Conservation (phyloP, 2,329 filamentous ascomycete genomes). For the Juglanconis juglandina region DNA sequence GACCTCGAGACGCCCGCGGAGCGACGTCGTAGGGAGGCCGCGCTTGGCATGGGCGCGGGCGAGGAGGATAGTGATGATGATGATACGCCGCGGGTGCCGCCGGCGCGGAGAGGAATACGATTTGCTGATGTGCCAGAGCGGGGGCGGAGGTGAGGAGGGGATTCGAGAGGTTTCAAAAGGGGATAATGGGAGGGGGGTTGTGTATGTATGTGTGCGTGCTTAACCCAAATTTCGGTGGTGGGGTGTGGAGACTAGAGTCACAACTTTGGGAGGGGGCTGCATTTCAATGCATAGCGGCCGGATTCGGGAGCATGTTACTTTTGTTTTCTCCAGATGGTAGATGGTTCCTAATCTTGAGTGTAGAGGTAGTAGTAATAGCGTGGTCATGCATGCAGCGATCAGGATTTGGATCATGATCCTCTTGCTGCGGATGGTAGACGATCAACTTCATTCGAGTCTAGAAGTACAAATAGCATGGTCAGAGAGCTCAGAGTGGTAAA, state of each 20-base stretch:
- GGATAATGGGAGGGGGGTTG: too few species aligned
- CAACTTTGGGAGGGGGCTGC: background rate
- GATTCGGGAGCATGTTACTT: background rate
- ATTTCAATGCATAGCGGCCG: background rate
- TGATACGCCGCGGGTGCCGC: slow-evolving; percentile 51
- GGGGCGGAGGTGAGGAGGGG: slow-evolving; percentile 16
- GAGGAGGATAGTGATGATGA: slow-evolving; percentile 57
- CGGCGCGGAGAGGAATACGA: slow-evolving; percentile 53
- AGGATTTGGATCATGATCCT: too few species aligned
- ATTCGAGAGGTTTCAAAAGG: too few species aligned
- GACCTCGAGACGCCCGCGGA: slow-evolving; percentile 71
- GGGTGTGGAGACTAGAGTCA: background rate
- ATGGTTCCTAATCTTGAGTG: background rate
- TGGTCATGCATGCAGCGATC: too few species aligned
- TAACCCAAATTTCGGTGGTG: too few species aligned
- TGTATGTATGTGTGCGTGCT: too few species aligned
- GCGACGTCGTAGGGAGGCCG: slow-evolving; percentile 68
- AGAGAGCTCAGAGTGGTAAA: too few species aligned
- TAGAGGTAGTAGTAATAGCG: too few species aligned
- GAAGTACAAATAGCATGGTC: background rate
- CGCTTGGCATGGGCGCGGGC: slow-evolving; percentile 55
- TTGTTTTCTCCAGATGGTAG: background rate
- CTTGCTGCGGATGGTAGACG: too few species aligned
- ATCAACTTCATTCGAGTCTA: background rate
- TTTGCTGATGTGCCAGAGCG: slow-evolving; percentile 50